Evolutionary conservation across 1,284 basidiomycete genomes (phyloP), one percentile per base, ranked within the genome.

Genomic region (Tilletiopsis washingtonensis): DNA sequence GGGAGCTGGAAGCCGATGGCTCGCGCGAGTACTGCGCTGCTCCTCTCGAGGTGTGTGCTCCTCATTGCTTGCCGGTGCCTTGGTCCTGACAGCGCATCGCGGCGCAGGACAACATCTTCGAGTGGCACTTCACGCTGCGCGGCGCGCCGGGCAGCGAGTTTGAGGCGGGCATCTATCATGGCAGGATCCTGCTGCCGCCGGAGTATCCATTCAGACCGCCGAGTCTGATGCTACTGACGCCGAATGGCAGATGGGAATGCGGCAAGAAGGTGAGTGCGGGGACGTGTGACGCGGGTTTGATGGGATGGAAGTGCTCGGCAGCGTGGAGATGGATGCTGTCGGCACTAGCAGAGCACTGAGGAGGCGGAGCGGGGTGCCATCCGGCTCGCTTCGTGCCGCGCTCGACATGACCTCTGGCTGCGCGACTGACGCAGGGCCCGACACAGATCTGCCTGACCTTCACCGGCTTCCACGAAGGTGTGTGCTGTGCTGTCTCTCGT

Each of bases 71-170:
- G 23, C 32, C 17, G n/a, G 21, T 29, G 19, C 27, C 17, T 20
- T 9, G 4, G 15, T 2, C 43, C 5, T 29, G 17, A 26, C 21
- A 17, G 72, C n/a, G n/a, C n/a, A n/a, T n/a, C n/a, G n/a, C n/a
- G n/a, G n/a, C n/a, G n/a, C n/a, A n/a, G 50, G 66, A 69, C 49
- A 67, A 76, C 56, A 62, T 75, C 26, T 74, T 73, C 47, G 90
- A 94, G 78, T 98, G 93, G 93, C 91, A 97, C 72, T 96, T 91
- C 67, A 97, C 93, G 5, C 79, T 97, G 44, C 83, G 89, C 55
- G 93, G 91, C 1, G 83, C 91, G 2, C 66, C 80, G 17, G 53
- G 57, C 37, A 56, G 58, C 20, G 58, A 61, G 27, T 69, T 74
- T 34, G 56, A 54, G 20, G 20, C 57, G 66, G 77, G 78, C 0